Conservation (phyloP, 345 rosid species). For the Luvunga scandens region DNA sequence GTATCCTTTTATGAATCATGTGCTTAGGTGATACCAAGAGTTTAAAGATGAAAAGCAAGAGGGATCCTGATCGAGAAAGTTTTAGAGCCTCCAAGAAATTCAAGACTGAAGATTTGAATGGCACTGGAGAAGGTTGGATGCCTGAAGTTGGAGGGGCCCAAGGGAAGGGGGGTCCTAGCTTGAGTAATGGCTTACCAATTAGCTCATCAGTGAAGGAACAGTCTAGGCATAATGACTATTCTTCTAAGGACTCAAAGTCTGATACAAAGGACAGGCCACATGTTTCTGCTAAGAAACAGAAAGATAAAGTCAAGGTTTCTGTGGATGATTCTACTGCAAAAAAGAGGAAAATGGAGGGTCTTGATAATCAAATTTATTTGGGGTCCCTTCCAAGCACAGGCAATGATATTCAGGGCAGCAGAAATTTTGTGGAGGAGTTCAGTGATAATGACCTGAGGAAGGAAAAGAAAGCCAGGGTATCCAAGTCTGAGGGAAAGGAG, state of each 20-base stretch:
- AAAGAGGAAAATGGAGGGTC: slow-evolving; percentile 61
- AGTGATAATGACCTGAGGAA: slow-evolving; percentile 53
- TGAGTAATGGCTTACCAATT: slow-evolving; percentile 46
- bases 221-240: slow-evolving; percentile 33
- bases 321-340: slow-evolving; percentile 31
- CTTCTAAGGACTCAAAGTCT: slow-evolving; percentile 36
- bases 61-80: slow-evolving; percentile 47
- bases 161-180: slow-evolving; percentile 44
- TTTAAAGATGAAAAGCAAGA: slow-evolving; percentile 60
- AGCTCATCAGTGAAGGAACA: slow-evolving; percentile 43
- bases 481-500: slow-evolving; percentile 59
- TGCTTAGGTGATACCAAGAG: slow-evolving; percentile 51
- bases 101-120: slow-evolving; percentile 43
- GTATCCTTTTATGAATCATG: slow-evolving; percentile 21
- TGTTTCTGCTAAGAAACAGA: slow-evolving; percentile 41
- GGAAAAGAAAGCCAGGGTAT: slow-evolving; percentile 57
- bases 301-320: slow-evolving; percentile 34
- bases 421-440: slow-evolving; percentile 40
- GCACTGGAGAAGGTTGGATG: slow-evolving; percentile 45
- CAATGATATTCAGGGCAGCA: slow-evolving; percentile 32
- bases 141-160: slow-evolving; percentile 36
- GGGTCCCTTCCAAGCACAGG: slow-evolving; percentile 24
- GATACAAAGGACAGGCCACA: slow-evolving; percentile 37
- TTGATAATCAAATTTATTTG: slow-evolving; percentile 29
- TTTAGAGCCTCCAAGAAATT: slow-evolving; percentile 60